Evolutionary conservation across 768 basidiomycete species (phyloP), one percentile per base, ranked within the genome.

Genomic region (Hirschioporus abietinus): DNA sequence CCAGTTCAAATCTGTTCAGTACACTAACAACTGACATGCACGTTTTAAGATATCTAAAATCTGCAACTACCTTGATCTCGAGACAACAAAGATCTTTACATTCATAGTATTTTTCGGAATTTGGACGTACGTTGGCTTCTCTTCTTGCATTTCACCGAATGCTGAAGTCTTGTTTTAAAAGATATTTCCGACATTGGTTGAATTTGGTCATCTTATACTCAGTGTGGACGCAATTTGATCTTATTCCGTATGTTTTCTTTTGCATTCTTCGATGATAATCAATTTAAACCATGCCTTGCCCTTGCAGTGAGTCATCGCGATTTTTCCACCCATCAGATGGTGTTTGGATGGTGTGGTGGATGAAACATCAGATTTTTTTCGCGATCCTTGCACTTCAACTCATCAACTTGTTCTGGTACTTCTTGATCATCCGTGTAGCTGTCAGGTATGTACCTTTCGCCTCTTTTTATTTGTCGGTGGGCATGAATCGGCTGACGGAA

Each of bases 371-470:
- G 70, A 85, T 96, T 63, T 92, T 96, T 71, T 68, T 77, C 0
- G 90, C 95, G 0, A 78, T 99, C 66, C 68, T 87, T 7, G 78
- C 93, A 0, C 81, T 99, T 18, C 93, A 95, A 74, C 71, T 86
- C 52, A 81, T 99, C 72, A 98, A 98, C 74, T 67, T 96, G 26
- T 97, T 97, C 82, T 98, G 96, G 96, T 96, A 92, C 76, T 87
- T 82, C 77, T 81, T 95, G 30, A 95, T 98, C 75, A 76, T 84
- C 74, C 87, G 93, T 64, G 89, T 96, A 64, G 80, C 90, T 20
- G 76, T 83, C 62, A 83, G 91, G 93, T 94, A 69, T 58, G 88
- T 79, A 17, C 26, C 26, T 20, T 18, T 66, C 24, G 6, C 58
- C 30, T n/a, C n/a, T 67, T n/a, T 63, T 64, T 24, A 42, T 65